phyloP scores from a whole-genome alignment of 106 monocot species.

The Phalaenopsis equestris region DNA sequence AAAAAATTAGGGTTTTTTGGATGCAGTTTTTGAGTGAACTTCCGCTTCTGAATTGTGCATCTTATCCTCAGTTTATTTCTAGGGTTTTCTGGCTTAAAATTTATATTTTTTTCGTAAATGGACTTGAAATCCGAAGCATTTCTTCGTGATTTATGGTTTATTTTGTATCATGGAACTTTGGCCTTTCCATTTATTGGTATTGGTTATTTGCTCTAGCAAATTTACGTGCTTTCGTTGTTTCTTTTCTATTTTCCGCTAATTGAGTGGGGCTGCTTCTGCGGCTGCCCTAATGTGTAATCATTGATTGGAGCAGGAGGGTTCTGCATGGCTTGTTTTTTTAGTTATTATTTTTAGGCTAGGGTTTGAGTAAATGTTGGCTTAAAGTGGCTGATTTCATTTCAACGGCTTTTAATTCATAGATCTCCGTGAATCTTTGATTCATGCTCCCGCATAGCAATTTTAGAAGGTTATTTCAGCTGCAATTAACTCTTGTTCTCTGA shows the following conservation, averaged over 20 bases:
- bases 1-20: conserved; percentile 5
- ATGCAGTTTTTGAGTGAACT: neutral
- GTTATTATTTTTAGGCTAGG: neutral
- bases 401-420: neutral
- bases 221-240: neutral
- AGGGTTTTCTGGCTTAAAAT: neutral
- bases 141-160: neutral
- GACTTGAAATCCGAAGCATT: neutral
- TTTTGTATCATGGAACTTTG: neutral
- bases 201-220: neutral
- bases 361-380: neutral
- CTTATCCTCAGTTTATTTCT: neutral
- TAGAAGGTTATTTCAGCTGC: neutral
- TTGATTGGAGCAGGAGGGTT: neutral
- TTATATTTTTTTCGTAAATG: neutral
- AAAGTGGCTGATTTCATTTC: neutral
- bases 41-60: neutral
- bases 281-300: neutral
- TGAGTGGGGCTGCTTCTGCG: neutral
- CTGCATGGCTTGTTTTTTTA: neutral
- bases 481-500: too few relatives aligned
- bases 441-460: neutral
- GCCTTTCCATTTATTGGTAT: neutral
- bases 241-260: neutral
- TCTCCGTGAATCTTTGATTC: neutral